Conservation (phyloP, 805 yeast species). For the Phaffomyces antillensis region DNA sequence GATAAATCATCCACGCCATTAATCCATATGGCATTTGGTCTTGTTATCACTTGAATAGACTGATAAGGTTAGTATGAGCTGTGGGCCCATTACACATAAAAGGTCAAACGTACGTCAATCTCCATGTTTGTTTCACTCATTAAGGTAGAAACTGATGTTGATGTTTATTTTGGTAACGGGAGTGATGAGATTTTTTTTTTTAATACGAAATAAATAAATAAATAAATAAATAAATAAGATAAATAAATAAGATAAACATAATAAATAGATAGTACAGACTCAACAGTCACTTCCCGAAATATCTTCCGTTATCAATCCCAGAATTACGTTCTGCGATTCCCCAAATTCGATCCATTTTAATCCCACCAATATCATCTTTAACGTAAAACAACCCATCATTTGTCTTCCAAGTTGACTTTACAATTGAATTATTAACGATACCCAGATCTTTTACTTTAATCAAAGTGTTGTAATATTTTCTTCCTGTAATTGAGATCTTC, state of each 20-base stretch:
- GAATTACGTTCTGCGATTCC: slow-evolving; percentile 67
- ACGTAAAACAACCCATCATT: slow-evolving; percentile 42
- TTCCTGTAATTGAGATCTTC: slow-evolving; percentile 60
- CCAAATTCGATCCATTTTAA: slow-evolving; percentile 81
- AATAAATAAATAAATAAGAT: neutral
- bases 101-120: slow-evolving; percentile 11
- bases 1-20: slow-evolving; percentile 24
- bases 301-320: slow-evolving; percentile 64
- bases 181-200: too few species aligned
- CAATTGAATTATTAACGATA: slow-evolving; percentile 33
- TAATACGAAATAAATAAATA: neutral
- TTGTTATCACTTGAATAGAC: slow-evolving; percentile 10
- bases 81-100: too few species aligned
- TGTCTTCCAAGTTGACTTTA: slow-evolving; percentile 42
- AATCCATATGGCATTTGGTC: slow-evolving; percentile 18
- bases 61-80: neutral
- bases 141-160: too few species aligned
- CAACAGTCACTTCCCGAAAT: slow-evolving; percentile 15
- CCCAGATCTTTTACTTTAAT: slow-evolving; percentile 43
- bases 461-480: slow-evolving; percentile 55
- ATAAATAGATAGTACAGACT: neutral
- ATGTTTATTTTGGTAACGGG: too few species aligned
- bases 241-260: neutral
- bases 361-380: slow-evolving; percentile 70
- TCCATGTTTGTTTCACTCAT: slow-evolving; percentile 13